phyloP scores from a whole-genome alignment of 371 early-diverging fungal genomes.

The Mucor indicus region DNA sequence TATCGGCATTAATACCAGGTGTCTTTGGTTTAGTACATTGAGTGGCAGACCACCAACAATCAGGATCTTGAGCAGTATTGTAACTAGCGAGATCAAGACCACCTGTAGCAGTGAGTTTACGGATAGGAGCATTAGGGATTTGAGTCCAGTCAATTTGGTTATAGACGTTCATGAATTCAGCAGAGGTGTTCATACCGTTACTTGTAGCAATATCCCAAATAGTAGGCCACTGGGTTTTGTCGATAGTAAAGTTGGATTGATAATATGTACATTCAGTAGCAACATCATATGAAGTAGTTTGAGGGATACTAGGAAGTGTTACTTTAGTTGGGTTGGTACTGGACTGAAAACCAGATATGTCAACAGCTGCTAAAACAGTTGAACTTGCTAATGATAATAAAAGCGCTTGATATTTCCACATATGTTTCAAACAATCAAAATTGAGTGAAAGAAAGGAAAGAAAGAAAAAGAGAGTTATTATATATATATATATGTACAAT shows the following conservation, averaged over 20 bases:
- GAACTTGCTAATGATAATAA: conserved; percentile 9
- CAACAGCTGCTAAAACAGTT: conserved; percentile 13
- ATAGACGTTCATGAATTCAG: conserved; percentile 18
- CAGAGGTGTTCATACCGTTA: conserved; percentile 20
- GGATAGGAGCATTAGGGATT: conserved; percentile 27
- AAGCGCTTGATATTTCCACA: conserved; percentile 14
- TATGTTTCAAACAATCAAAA: too few relatives aligned
- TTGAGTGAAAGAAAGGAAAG: too few relatives aligned
- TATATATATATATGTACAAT: too few relatives aligned
- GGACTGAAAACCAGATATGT: conserved; percentile 12
- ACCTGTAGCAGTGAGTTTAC: conserved; percentile 18
- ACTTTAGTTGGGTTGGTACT: conserved; percentile 21
- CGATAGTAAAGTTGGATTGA: conserved; percentile 14
- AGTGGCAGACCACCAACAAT: conserved; percentile 50
- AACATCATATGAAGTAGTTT: conserved; percentile 20
- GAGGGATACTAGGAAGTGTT: conserved; percentile 20
- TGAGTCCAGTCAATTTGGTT: conserved; percentile 40
- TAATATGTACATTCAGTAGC: conserved; percentile 20
- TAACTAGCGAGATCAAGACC: conserved; percentile 22
- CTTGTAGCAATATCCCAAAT: conserved; percentile 25
- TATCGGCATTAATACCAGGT: conserved; percentile 32
- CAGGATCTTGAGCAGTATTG: conserved; percentile 38
- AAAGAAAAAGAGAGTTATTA: too few relatives aligned
- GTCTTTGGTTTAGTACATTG: conserved; percentile 38
- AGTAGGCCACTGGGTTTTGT: conserved; percentile 21